phyloP scores from a whole-genome alignment of 768 basidiomycete genomes.

The Lactarius sp. region DNA sequence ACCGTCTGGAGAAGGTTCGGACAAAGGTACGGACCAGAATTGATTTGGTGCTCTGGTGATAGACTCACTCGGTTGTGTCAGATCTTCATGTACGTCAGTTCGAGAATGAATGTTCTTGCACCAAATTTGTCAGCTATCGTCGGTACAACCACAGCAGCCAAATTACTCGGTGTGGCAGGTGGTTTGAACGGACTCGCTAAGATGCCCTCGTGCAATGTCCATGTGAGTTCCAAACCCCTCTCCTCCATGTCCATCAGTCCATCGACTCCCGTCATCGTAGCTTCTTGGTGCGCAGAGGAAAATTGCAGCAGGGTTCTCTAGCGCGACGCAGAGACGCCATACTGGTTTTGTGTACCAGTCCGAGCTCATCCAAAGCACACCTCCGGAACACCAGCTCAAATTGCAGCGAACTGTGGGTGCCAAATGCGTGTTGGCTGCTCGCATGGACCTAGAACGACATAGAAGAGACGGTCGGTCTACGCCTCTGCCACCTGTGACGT shows the following conservation, averaged over 20 bases:
- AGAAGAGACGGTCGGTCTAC: slow-evolving; percentile 65
- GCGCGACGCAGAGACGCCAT: slow-evolving; percentile 80
- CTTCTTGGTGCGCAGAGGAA: slow-evolving; percentile 93
- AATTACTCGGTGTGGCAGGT: slow-evolving; percentile 94
- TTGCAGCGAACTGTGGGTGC: slow-evolving; percentile 92
- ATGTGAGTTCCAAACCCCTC: slow-evolving; percentile 48
- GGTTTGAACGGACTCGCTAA: slow-evolving; percentile 86
- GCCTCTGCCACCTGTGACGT: neutral
- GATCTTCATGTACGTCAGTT: slow-evolving; percentile 99
- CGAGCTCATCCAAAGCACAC: slow-evolving; percentile 78
- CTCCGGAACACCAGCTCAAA: slow-evolving; percentile 85
- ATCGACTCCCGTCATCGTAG: slow-evolving; percentile 36
- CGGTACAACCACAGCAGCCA: slow-evolving; percentile 97
- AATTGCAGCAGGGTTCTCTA: slow-evolving; percentile 88
- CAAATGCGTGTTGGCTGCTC: slow-evolving; percentile 82
- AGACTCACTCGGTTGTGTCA: slow-evolving; percentile 32
- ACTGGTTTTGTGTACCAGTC: slow-evolving; percentile 97
- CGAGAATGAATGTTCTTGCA: slow-evolving; percentile 96
- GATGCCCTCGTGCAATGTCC: slow-evolving; percentile 94
- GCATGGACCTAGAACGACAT: slow-evolving; percentile 90
- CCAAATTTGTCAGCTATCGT: slow-evolving; percentile 98
- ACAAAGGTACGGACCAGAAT: slow-evolving; percentile 56
- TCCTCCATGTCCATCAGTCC: neutral
- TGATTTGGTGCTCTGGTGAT: neutral
- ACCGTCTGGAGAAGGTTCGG: slow-evolving; percentile 80